Conservation (phyloP, 495 filamentous ascomycete species). For the Penicillium paxilli region DNA sequence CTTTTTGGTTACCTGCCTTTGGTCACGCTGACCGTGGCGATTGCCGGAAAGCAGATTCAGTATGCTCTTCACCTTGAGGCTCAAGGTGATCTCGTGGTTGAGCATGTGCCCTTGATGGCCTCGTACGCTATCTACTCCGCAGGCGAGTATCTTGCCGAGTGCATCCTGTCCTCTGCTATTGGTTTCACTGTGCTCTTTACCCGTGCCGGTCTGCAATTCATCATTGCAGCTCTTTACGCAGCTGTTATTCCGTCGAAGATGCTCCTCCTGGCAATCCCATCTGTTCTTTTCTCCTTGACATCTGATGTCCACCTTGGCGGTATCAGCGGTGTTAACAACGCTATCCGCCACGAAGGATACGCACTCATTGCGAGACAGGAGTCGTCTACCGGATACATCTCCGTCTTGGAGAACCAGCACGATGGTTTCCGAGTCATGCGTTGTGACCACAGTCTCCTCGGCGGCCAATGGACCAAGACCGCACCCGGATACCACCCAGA, state of each 20-base stretch:
- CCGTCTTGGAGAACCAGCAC: conserved; percentile 73
- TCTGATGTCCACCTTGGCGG: conserved; percentile 70
- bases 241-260: conserved; percentile 67
- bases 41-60: conserved; percentile 63
- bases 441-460: conserved; percentile 91
- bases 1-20: conserved; percentile 70
- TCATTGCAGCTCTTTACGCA: conserved; percentile 62
- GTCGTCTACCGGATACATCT: conserved; percentile 87
- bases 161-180: conserved; percentile 53
- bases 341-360: conserved; percentile 50
- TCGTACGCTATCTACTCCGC: conserved; percentile 65
- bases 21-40: conserved; percentile 64
- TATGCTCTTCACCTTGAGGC: conserved; percentile 52
- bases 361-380: conserved; percentile 76
- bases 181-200: conserved; percentile 65
- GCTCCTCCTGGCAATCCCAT: conserved; percentile 63
- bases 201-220: conserved; percentile 67
- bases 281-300: conserved; percentile 65
- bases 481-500: conserved; percentile 40
- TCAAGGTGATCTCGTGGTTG: conserved; percentile 53
- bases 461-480: conserved; percentile 76
- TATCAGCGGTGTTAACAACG: conserved; percentile 59
- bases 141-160: conserved; percentile 52
- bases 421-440: conserved; percentile 79
- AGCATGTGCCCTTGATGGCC: conserved; percentile 58